These are phyloP conservation scores for Colletotrichum gigasporum DNA, from an alignment of 2,329 filamentous ascomycete species.

Conservation along the genomic window DNA sequence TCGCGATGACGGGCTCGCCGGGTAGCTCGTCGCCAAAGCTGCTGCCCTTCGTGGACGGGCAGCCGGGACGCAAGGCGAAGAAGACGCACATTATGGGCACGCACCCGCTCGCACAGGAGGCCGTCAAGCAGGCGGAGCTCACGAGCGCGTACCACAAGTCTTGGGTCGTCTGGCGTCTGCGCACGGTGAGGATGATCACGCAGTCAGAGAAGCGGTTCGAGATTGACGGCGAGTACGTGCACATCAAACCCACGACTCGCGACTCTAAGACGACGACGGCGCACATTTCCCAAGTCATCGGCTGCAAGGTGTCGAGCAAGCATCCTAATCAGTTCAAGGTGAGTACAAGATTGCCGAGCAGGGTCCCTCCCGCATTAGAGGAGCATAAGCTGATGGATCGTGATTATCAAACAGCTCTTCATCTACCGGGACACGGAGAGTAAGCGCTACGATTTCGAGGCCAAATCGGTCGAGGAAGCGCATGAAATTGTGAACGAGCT, in stretches of 20 bases:
- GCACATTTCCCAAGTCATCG: constrained; percentile 83
- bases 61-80: constrained; percentile 56
- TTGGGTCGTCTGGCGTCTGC: constrained; percentile 83
- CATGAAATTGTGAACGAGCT: constrained; percentile 82
- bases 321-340: constrained; percentile 85
- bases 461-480: constrained; percentile 76
- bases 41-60: constrained; percentile 58
- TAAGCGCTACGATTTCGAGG: constrained; percentile 87
- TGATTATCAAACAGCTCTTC: constrained; percentile 61
- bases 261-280: constrained; percentile 81
- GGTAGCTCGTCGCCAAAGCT: constrained; percentile 76
- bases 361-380: background rate
- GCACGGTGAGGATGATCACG: constrained; percentile 82
- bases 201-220: constrained; percentile 80
- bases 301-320: constrained; percentile 82
- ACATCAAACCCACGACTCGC: constrained; percentile 79
- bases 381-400: constrained; percentile 3
- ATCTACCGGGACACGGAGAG: constrained; percentile 80
- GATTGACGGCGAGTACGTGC: constrained; percentile 87
- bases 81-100: constrained; percentile 62
- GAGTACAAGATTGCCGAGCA: constrained; percentile 36
- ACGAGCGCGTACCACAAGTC: constrained; percentile 72
- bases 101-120: constrained; percentile 74
- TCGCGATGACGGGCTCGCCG: constrained; percentile 75
- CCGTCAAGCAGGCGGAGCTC: constrained; percentile 67